Conservation (phyloP, 768 basidiomycete species). For the Leccinellum luteum region DNA sequence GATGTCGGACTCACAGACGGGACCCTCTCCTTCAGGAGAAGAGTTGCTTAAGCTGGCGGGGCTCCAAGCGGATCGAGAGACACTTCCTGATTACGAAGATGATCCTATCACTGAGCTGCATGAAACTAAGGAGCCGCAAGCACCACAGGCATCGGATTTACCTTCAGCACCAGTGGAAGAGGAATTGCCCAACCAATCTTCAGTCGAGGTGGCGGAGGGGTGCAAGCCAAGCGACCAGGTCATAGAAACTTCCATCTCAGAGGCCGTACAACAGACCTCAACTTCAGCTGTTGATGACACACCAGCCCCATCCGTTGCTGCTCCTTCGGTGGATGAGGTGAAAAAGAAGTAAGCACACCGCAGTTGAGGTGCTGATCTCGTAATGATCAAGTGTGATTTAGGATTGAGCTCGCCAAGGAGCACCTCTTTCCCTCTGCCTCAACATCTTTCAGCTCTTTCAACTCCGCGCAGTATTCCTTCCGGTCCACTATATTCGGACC, state of each 20-base stretch:
- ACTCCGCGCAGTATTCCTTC: slow-evolving; percentile 36
- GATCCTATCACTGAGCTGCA: slow-evolving; percentile 23
- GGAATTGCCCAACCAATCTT: not conserved
- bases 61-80: slow-evolving; percentile 37
- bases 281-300: slow-evolving; percentile 1
- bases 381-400: slow-evolving; percentile 18
- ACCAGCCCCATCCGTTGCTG: slow-evolving; percentile 6
- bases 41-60: slow-evolving; percentile 56
- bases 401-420: slow-evolving; percentile 43
- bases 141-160: slow-evolving; percentile 7
- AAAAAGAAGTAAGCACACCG: slow-evolving; percentile 24
- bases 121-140: not conserved
- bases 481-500: slow-evolving; percentile 67
- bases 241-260: not conserved
- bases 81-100: slow-evolving; percentile 61
- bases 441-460: slow-evolving; percentile 20
- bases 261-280: slow-evolving; percentile 11
- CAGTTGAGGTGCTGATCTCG: not conserved
- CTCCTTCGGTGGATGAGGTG: slow-evolving; percentile 17
- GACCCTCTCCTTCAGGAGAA: slow-evolving; percentile 34
- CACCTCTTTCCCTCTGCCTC: slow-evolving; percentile 44
- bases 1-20: slow-evolving; percentile 1
- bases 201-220: slow-evolving; percentile 1
- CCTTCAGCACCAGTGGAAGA: not conserved
- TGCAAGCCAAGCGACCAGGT: slow-evolving; percentile 1